phyloP scores from a whole-genome alignment of 176 grass and related monocot genomes.

The Juncus inflexus region DNA sequence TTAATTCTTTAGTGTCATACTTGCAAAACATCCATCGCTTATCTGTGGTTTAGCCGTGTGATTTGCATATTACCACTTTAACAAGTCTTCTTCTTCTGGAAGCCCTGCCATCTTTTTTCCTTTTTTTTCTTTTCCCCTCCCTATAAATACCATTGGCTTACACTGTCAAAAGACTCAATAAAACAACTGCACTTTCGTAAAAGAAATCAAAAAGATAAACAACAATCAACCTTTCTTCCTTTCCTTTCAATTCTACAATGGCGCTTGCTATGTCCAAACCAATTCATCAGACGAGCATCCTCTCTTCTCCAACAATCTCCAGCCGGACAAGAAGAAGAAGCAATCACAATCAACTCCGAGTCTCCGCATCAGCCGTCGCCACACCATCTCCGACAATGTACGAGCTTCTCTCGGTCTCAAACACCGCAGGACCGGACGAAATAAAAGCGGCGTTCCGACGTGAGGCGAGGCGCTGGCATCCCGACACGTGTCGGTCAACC shows the following conservation, averaged over 20 bases:
- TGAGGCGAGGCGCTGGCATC: slow-evolving; percentile 67
- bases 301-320: neutral
- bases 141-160: neutral
- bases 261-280: neutral
- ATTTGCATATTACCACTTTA: neutral
- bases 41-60: too few relatives aligned
- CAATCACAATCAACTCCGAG: neutral
- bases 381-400: slow-evolving; percentile 47
- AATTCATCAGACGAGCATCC: neutral
- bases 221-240: neutral
- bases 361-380: neutral
- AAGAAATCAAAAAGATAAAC: too few relatives aligned
- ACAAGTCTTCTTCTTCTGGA: neutral
- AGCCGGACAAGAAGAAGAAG: neutral
- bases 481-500: slow-evolving; percentile 48
- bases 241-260: neutral
- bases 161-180: too few relatives aligned
- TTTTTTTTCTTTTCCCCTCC: neutral
- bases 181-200: too few relatives aligned
- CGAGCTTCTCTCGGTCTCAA: slow-evolving; percentile 58
- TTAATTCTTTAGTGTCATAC: too few relatives aligned
- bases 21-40: too few relatives aligned
- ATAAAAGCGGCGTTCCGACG: slow-evolving; percentile 76
- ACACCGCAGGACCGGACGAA: slow-evolving; percentile 45
- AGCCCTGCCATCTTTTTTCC: neutral